Percentiles rank a stretch among this genome's conserved stretches.
phyloP scores from a whole-genome alignment of 2,329 filamentous ascomycete genomes.

The Sporothrix protearum region DNA sequence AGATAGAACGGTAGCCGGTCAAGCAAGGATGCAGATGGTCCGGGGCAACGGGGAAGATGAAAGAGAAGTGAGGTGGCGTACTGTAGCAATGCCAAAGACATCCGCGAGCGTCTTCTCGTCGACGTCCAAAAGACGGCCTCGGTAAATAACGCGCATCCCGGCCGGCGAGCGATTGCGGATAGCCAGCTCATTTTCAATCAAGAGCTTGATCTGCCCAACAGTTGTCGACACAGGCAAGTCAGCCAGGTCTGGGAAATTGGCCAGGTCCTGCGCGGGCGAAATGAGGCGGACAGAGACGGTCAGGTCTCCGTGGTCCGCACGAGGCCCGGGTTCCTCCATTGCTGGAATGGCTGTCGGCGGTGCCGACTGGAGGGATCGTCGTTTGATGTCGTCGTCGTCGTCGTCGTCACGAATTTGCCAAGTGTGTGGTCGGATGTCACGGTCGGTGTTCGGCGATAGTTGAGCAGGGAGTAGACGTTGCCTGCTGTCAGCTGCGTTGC shows the following conservation, averaged over 20 bases:
- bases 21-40: background rate
- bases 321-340: background rate
- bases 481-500: background rate
- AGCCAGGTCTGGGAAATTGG: conserved; percentile 20
- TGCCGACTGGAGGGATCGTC: background rate
- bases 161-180: conserved; percentile 11
- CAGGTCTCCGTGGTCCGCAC: background rate
- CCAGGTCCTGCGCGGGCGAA: conserved; percentile 23
- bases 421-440: background rate
- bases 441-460: background rate
- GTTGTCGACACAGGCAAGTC: conserved; percentile 20
- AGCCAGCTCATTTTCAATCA: conserved; percentile 19
- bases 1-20: too few relatives aligned
- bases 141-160: conserved; percentile 28
- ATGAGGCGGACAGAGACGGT: conserved; percentile 24
- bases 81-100: conserved; percentile 25
- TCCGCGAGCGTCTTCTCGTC: conserved; percentile 21
- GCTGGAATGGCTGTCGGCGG: background rate
- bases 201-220: conserved; percentile 21
- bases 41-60: background rate
- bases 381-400: background rate
- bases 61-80: conserved; percentile 3
- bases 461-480: background rate
- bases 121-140: conserved; percentile 24
- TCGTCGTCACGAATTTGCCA: background rate